Conservation (phyloP, 2,329 filamentous ascomycete genomes). For the Arthrobotrys sinensis region DNA sequence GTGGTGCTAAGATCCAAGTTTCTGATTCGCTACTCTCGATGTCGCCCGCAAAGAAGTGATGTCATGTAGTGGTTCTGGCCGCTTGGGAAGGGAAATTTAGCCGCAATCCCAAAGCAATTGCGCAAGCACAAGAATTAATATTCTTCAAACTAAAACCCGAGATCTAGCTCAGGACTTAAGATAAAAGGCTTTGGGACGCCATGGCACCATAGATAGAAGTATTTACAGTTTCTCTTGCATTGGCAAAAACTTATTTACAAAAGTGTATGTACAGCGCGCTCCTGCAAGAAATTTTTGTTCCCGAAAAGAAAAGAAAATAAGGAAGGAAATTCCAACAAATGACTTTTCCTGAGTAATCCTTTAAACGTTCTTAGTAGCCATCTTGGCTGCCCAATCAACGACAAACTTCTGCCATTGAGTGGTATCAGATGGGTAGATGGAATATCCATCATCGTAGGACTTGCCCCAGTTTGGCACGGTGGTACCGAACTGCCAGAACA, state of each 20-base stretch:
- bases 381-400: conserved; percentile 51
- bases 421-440: conserved; percentile 57
- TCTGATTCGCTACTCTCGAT: conserved; percentile 1
- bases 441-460: conserved; percentile 63
- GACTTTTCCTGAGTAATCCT: neutral
- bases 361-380: conserved; percentile 51
- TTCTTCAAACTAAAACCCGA: too few relatives aligned
- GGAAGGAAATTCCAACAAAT: neutral
- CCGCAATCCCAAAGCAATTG: too few relatives aligned
- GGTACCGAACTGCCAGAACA: conserved; percentile 64
- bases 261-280: neutral
- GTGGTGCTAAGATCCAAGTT: neutral
- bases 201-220: too few relatives aligned
- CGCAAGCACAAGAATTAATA: too few relatives aligned
- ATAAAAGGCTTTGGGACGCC: too few relatives aligned
- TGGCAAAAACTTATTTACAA: too few relatives aligned
- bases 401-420: conserved; percentile 53
- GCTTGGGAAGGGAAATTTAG: too few relatives aligned
- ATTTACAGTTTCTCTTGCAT: too few relatives aligned
- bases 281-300: neutral
- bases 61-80: conserved; percentile 10
- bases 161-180: too few relatives aligned
- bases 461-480: conserved; percentile 62
- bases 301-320: neutral
- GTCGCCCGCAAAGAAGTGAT: neutral